Conservation (phyloP, 2,329 filamentous ascomycete genomes). For the Paracamarosporium sp. region DNA sequence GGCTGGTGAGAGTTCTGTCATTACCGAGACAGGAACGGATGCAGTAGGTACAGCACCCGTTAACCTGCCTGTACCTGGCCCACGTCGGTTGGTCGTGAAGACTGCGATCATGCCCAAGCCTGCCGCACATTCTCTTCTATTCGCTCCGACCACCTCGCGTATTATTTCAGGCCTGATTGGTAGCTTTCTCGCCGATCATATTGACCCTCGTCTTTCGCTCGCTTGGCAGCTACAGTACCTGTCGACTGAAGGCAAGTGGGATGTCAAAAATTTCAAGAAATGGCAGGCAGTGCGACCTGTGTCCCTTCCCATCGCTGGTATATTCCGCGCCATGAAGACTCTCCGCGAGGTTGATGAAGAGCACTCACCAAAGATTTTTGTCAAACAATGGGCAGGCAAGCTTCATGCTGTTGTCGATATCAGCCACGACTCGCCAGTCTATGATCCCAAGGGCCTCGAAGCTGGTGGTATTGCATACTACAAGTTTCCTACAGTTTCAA, state of each 20-base stretch:
- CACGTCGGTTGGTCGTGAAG: conserved; percentile 61
- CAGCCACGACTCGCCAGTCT: conserved; percentile 87
- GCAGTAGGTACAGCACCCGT: conserved; percentile 9
- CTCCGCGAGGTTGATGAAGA: conserved; percentile 85
- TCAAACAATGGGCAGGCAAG: conserved; percentile 67
- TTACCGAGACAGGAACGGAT: conserved; percentile 15
- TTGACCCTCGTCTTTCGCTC: conserved; percentile 79
- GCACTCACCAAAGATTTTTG: conserved; percentile 79
- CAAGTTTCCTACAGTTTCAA: conserved; percentile 92
- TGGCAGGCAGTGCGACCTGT: conserved; percentile 84
- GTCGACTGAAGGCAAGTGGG: conserved; percentile 92
- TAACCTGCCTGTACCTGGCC: conserved; percentile 28
- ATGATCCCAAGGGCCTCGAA: conserved; percentile 69
- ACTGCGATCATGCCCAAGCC: conserved; percentile 75
- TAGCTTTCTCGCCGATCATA: conserved; percentile 76
- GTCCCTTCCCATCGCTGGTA: conserved; percentile 75
- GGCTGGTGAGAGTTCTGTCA: conserved; percentile 40
- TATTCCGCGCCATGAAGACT: conserved; percentile 93
- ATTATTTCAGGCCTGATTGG: conserved; percentile 82
- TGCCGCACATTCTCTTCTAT: conserved; percentile 83
- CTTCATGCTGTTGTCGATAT: conserved; percentile 88
- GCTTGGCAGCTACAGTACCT: conserved; percentile 93
- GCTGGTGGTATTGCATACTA: conserved; percentile 60
- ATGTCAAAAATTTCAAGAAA: conserved; percentile 93
- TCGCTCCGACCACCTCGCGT: conserved; percentile 76